Conservation (phyloP, 2,329 filamentous ascomycete species). For the Botryosphaeria dothidea region DNA sequence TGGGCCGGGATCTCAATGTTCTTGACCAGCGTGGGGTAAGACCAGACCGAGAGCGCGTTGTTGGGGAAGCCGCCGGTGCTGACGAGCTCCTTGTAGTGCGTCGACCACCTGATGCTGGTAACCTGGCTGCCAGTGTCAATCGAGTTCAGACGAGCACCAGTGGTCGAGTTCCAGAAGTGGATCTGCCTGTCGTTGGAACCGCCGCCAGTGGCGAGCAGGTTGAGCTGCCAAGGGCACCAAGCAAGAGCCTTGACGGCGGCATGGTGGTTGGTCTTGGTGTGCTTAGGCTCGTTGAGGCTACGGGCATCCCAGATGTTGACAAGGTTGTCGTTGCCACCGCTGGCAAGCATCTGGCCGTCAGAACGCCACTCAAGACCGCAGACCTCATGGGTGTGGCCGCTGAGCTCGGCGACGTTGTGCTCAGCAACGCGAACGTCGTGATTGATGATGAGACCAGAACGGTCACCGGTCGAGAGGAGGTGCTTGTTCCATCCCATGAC, state of each 20-base stretch:
- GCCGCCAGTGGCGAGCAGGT: slow-evolving; percentile 93
- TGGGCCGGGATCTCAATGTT: slow-evolving; percentile 98
- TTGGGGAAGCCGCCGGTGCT: slow-evolving; percentile 98
- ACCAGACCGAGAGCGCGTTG: slow-evolving; percentile 99
- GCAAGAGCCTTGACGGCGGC: slow-evolving; percentile 96
- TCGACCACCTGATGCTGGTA: slow-evolving; percentile 93
- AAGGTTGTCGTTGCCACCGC: slow-evolving; percentile 97
- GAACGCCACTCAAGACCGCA: slow-evolving; percentile 97
- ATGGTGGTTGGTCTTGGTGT: slow-evolving; percentile 99
- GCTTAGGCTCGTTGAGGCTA: slow-evolving; percentile 89
- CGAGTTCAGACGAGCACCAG: slow-evolving; percentile 95
- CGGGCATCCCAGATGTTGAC: slow-evolving; percentile 99
- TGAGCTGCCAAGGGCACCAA: slow-evolving; percentile 99
- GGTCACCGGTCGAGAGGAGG: slow-evolving; percentile 89
- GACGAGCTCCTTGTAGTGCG: slow-evolving; percentile 95
- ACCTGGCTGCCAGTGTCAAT: slow-evolving; percentile 98
- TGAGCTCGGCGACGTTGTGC: slow-evolving; percentile 96
- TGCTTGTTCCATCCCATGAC: slow-evolving; percentile 99
- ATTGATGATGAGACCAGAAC: slow-evolving; percentile 95
- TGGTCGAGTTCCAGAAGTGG: slow-evolving; percentile 99
- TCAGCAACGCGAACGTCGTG: slow-evolving; percentile 97
- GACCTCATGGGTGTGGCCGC: slow-evolving; percentile 96
- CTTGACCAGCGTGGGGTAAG: slow-evolving; percentile 94
- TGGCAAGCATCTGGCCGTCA: slow-evolving; percentile 94
- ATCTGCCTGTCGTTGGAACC: slow-evolving; percentile 97